Evolutionary conservation across 1,284 basidiomycete species (phyloP), one percentile per base, ranked within the genome.

Genomic region (Takashimella koratensis): DNA sequence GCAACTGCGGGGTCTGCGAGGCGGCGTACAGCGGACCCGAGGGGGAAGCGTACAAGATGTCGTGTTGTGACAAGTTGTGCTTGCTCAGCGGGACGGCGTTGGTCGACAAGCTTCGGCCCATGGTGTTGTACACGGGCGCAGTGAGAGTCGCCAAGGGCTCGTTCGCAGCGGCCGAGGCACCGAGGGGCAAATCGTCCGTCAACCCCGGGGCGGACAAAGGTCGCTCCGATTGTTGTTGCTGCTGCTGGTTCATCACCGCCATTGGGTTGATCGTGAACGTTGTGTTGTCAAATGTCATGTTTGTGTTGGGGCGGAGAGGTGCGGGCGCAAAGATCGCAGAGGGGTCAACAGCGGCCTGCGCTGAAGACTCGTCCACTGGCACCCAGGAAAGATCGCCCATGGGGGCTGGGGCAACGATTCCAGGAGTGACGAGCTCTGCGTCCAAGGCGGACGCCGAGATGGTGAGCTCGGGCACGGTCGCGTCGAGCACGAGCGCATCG

Each of bases 151-250:
- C n/a, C n/a, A n/a, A n/a, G n/a, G n/a, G n/a, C n/a, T n/a, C n/a
- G n/a, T n/a, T n/a, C n/a, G n/a, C n/a, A n/a, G n/a, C n/a, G n/a
- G n/a, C n/a, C 16, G 30, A 36, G 30, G 30, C 8, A 8, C 8
- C 30, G 8, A 16, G 16, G 30, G 30, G 30, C 8, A 16, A 8
- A 36, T 36, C 30, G 8, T 36, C 61, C 42, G 59, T 59, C 48
- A 57, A 45, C 23, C 62, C 62, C 40, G 66, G 66, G 48, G 66
- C 65, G 41, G 60, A 63, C 39, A 59, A 57, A 5, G 66, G 65
- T 46, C 68, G 53, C 20, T 56, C 54, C 20, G 49, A 26, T 24
- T 60, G 49, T 21, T 66, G 30, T 8, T 36, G 8, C 10, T 8
- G 8, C 30, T 8, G 8, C 8, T 8, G 16, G 3, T 59, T 55